phyloP scores from a whole-genome alignment of 805 yeast genomes.

The Millerago galiae region DNA sequence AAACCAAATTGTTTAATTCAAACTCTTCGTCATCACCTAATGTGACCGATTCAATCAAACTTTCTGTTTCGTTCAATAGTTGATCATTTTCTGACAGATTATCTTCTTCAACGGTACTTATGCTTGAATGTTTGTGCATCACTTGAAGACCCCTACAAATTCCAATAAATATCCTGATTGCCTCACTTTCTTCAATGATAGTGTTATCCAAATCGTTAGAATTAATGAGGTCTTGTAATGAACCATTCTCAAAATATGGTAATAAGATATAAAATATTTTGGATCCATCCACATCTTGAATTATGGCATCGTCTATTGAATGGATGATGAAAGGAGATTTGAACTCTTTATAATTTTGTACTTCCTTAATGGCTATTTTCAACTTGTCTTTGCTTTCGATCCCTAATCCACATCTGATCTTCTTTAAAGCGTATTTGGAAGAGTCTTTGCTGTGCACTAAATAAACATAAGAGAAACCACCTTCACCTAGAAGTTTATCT shows the following conservation, averaged over 20 bases:
- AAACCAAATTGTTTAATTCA: slow-evolving; percentile 49
- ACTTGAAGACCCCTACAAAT: slow-evolving; percentile 68
- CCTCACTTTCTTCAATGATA: slow-evolving; percentile 54
- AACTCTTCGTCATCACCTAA: slow-evolving; percentile 27
- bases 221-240: slow-evolving; percentile 77
- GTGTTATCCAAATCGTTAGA: slow-evolving; percentile 49
- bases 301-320: slow-evolving; percentile 63
- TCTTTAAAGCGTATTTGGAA: slow-evolving; percentile 67
- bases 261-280: slow-evolving; percentile 71
- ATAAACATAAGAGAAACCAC: slow-evolving; percentile 84
- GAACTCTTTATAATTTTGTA: slow-evolving; percentile 69
- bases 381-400: slow-evolving; percentile 80
- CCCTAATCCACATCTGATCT: slow-evolving; percentile 53
- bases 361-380: slow-evolving; percentile 68
- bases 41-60: slow-evolving; percentile 22
- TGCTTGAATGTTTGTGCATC: slow-evolving; percentile 46
- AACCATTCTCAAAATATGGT: slow-evolving; percentile 69
- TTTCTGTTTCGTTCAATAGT: slow-evolving; percentile 20
- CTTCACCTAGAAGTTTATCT: slow-evolving; percentile 76
- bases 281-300: slow-evolving; percentile 73
- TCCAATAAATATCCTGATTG: slow-evolving; percentile 57
- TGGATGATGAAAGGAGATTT: slow-evolving; percentile 59
- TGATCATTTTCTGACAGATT: slow-evolving; percentile 9
- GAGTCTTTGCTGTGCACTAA: slow-evolving; percentile 47
- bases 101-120: slow-evolving; percentile 15